phyloP scores from a whole-genome alignment of 2,329 filamentous ascomycete genomes.

The Cladophialophora carrionii region DNA sequence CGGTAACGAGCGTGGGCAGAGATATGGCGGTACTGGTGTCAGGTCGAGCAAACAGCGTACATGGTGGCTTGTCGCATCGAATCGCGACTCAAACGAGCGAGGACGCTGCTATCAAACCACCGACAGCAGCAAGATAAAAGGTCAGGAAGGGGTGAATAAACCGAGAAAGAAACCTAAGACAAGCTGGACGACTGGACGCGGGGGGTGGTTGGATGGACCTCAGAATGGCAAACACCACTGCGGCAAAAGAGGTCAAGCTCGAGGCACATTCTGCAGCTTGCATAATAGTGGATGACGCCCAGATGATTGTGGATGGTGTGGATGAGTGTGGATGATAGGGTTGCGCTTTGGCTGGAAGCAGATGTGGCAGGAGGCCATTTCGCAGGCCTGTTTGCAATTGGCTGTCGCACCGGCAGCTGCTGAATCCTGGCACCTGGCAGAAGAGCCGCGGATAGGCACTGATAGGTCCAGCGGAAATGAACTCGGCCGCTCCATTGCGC shows the following conservation, averaged over 20 bases:
- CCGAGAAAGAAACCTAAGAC: constrained; percentile 11
- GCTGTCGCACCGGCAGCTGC: neutral
- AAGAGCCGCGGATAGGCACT: neutral
- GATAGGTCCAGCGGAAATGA: constrained; percentile 2
- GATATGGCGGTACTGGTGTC: constrained; percentile 7
- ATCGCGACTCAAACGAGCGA: constrained; percentile 24
- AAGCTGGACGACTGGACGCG: constrained; percentile 7
- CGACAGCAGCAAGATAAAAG: constrained; percentile 9
- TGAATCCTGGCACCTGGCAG: neutral
- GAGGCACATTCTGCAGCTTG: constrained; percentile 15
- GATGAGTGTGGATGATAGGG: constrained; percentile 6
- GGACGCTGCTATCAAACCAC: constrained; percentile 5
- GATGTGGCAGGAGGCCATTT: too few relatives aligned
- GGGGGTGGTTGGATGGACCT: constrained; percentile 1
- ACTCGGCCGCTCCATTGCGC: neutral
- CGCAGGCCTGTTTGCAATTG: neutral
- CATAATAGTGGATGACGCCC: constrained; percentile 5
- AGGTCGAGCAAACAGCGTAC: constrained; percentile 14
- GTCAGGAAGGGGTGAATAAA: constrained; percentile 2
- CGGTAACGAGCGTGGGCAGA: constrained; percentile 19
- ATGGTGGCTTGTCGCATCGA: constrained; percentile 16
- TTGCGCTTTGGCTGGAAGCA: constrained; percentile 7
- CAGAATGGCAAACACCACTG: constrained; percentile 11
- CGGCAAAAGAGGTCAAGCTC: constrained; percentile 10
- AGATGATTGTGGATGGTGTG: too few relatives aligned